Evolutionary conservation across 2,329 filamentous ascomycete species (phyloP).

Genomic region (Coccinonectria pachysandricola): DNA sequence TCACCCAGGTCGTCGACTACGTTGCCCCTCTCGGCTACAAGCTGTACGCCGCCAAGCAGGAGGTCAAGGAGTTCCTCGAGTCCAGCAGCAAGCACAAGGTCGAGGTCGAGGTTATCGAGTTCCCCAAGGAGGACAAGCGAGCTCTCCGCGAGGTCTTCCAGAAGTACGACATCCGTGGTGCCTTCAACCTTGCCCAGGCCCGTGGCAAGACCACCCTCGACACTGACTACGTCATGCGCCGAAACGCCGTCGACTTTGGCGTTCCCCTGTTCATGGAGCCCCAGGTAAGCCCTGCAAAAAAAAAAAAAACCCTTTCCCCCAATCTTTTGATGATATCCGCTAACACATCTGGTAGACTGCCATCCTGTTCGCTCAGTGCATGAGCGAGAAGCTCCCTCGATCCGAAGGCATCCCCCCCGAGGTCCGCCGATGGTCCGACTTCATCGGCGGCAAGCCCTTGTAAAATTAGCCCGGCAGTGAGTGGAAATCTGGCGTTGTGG

Average conservation of each 20-base stretch:
- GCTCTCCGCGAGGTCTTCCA: conserved; percentile 89
- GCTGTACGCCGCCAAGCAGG: conserved; percentile 72
- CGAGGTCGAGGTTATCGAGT: conserved; percentile 82
- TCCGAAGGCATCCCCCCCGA: conserved; percentile 81
- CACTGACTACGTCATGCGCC: conserved; percentile 96
- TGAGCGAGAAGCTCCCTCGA: conserved; percentile 91
- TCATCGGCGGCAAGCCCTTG: conserved; percentile 77
- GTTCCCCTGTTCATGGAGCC: conserved; percentile 98
- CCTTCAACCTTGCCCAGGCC: conserved; percentile 85
- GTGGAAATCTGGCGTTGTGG: conserved; percentile 13
- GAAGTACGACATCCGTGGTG: conserved; percentile 92
- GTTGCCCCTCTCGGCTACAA: conserved; percentile 87
- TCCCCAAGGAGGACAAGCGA: conserved; percentile 93
- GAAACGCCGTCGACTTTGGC: conserved; percentile 97
- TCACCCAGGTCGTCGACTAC: conserved; percentile 76
- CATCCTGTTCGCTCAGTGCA: conserved; percentile 89
- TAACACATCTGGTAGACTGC: conserved; percentile 57
- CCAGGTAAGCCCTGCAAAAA: conserved; percentile 79
- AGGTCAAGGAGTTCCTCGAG: conserved; percentile 80
- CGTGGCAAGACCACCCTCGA: conserved; percentile 77
- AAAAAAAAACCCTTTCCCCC: too few species aligned
- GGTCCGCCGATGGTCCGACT: conserved; percentile 91
- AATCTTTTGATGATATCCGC: too few species aligned
- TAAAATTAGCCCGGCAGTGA: too few species aligned
- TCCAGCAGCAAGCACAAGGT: conserved; percentile 54